Conservation (phyloP, 495 filamentous ascomycete species). For the Articulospora tetracladia region DNA sequence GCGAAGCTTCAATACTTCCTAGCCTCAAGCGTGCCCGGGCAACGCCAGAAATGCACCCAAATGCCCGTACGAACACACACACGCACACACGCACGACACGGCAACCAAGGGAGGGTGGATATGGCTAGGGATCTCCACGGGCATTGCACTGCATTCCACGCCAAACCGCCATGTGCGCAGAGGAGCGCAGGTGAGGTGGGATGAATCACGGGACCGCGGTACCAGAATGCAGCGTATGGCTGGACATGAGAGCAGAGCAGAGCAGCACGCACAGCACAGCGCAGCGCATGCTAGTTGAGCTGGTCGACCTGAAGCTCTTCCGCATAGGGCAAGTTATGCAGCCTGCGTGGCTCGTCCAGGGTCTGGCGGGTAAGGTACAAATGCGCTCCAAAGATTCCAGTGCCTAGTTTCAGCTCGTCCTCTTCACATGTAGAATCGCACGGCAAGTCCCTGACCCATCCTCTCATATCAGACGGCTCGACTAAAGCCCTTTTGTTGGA, state of each 20-base stretch:
- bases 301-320: neutral
- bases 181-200: too few species aligned
- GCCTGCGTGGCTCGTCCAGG: neutral
- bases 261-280: too few species aligned
- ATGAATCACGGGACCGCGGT: too few species aligned
- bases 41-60: neutral
- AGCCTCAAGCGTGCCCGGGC: neutral
- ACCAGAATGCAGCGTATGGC: too few species aligned
- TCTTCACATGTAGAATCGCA: too few species aligned
- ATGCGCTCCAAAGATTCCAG: neutral
- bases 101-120: too few species aligned
- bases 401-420: neutral
- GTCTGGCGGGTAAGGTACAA: neutral
- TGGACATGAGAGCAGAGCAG: too few species aligned
- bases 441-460: too few species aligned
- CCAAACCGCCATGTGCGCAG: too few species aligned
- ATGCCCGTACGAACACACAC: neutral
- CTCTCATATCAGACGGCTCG: too few species aligned
- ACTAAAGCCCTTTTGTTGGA: too few species aligned
- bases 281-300: neutral
- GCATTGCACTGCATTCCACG: neutral
- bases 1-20: neutral
- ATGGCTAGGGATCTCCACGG: neutral
- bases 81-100: neutral
- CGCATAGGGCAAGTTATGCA: neutral